These are phyloP conservation scores for Pelargonium cotyledonis DNA, from an alignment of 441 rosid genomes.

Conservation along the genomic window DNA sequence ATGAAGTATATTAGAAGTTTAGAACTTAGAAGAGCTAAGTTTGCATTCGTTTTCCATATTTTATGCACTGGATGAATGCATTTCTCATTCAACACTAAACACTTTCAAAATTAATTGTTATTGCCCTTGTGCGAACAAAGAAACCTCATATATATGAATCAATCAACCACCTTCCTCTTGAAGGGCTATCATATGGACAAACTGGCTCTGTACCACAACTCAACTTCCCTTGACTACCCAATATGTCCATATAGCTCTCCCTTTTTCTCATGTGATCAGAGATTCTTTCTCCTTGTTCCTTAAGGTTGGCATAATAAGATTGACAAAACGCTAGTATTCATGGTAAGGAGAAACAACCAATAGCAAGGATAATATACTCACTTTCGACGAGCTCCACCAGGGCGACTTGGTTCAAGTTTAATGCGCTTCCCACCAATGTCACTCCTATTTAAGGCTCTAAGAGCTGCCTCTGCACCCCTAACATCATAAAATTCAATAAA, in stretches of 20 bases:
- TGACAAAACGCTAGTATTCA: constrained; percentile 3
- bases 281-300: too few relatives aligned
- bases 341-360: neutral
- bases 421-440: constrained; percentile 90
- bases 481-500: constrained; percentile 85
- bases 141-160: neutral
- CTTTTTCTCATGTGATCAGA: too few relatives aligned
- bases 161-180: neutral
- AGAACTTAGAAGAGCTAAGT: neutral
- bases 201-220: neutral
- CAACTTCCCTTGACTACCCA: neutral
- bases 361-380: constrained; percentile 29
- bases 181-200: neutral
- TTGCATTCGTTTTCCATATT: too few relatives aligned
- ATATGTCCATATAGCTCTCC: too few relatives aligned
- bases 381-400: constrained; percentile 84
- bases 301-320: neutral
- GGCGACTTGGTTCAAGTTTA: constrained; percentile 91
- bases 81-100: neutral
- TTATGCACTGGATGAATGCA: neutral
- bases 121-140: neutral
- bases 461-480: constrained; percentile 79
- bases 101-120: neutral
- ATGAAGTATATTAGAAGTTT: neutral
- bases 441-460: constrained; percentile 67